Conservation (phyloP, 805 yeast species). For the Candida caryicola region DNA sequence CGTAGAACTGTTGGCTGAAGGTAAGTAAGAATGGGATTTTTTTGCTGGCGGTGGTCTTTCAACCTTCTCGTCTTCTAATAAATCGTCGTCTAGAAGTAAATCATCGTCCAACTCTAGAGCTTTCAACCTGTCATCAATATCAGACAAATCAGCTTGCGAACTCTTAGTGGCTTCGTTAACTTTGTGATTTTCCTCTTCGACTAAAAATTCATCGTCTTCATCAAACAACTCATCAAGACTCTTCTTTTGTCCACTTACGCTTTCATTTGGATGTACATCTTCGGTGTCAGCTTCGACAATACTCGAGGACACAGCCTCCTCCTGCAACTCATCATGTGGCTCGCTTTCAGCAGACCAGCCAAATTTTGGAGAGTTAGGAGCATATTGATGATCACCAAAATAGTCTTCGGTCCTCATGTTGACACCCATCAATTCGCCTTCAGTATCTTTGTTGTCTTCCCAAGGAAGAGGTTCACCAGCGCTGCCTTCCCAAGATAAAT, state of each 20-base stretch:
- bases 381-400: not conserved
- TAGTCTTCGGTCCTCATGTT: no score
- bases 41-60: not conserved
- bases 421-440: not conserved
- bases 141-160: not conserved
- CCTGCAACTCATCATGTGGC: no score
- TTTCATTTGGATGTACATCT: not conserved
- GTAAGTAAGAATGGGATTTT: slow-evolving; percentile 2
- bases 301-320: no score
- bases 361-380: not conserved
- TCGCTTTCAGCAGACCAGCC: no score
- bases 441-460: not conserved
- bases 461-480: not conserved
- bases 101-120: slow-evolving; percentile 29
- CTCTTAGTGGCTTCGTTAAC: not conserved
- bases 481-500: slow-evolving; percentile 3
- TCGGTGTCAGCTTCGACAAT: no score
- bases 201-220: slow-evolving; percentile 21
- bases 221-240: slow-evolving; percentile 10
- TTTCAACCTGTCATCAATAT: slow-evolving; percentile 6
- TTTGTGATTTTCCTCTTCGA: slow-evolving; percentile 12
- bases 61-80: slow-evolving; percentile 27
- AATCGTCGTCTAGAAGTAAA: slow-evolving; percentile 34
- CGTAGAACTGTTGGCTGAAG: not conserved
- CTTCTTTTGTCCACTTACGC: not conserved